Conservation (phyloP, 2,329 filamentous ascomycete species). For the Ophiocordyceps polyrhachis-furcata region DNA sequence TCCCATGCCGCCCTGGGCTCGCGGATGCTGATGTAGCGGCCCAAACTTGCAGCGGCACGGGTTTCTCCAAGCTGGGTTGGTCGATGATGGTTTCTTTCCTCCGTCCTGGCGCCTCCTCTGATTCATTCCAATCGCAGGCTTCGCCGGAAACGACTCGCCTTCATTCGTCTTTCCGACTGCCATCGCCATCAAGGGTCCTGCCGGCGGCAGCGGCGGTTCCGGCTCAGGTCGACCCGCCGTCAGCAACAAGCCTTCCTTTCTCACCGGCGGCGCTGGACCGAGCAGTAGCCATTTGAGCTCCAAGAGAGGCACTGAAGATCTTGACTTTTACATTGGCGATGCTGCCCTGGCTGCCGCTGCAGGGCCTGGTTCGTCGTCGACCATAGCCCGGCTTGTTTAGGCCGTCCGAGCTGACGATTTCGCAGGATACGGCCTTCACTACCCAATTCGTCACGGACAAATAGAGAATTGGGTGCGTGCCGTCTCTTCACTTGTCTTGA, state of each 20-base stretch:
- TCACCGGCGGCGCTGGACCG: slow-evolving; percentile 76
- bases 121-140: slow-evolving; percentile 38
- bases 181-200: slow-evolving; percentile 74
- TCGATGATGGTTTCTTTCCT: background rate
- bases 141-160: slow-evolving; percentile 96
- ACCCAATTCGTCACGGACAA: slow-evolving; percentile 93
- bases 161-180: slow-evolving; percentile 99
- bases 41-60: slow-evolving; percentile 58
- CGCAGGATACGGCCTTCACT: slow-evolving; percentile 82
- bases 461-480: slow-evolving; percentile 81
- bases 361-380: slow-evolving; percentile 49
- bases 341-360: slow-evolving; percentile 71
- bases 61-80: slow-evolving; percentile 96
- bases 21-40: slow-evolving; percentile 2
- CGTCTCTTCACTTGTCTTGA: background rate
- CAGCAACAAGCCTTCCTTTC: slow-evolving; percentile 85
- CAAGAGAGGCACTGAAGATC: slow-evolving; percentile 91
- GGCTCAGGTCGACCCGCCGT: slow-evolving; percentile 80
- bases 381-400: background rate
- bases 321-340: slow-evolving; percentile 98
- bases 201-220: slow-evolving; percentile 51
- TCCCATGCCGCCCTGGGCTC: slow-evolving; percentile 11
- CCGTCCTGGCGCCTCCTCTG: slow-evolving; percentile 6
- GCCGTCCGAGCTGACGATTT: slow-evolving; percentile 3
- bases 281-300: slow-evolving; percentile 57